Evolutionary conservation across 306 rosid species (phyloP).

Genomic region (Cucurbita moschata): DNA sequence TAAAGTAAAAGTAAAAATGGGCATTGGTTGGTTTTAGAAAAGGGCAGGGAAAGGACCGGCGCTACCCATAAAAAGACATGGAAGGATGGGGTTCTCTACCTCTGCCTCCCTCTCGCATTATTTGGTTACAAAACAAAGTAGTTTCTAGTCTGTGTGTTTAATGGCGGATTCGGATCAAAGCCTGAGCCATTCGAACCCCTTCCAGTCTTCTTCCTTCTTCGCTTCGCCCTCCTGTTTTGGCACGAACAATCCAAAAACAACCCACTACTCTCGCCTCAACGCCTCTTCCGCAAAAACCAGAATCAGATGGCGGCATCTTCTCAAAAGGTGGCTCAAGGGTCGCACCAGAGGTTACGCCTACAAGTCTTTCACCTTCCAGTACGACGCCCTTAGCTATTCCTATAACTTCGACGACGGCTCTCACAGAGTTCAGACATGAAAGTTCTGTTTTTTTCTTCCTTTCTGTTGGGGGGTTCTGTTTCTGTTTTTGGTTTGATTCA

Average conservation of each 20-base stretch:
- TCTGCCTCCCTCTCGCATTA: background rate
- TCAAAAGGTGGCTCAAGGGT: slow-evolving; percentile 31
- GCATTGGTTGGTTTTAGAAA: too few species aligned
- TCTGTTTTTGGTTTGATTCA: background rate
- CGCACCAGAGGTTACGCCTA: slow-evolving; percentile 29
- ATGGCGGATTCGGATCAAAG: background rate
- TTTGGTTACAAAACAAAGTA: background rate
- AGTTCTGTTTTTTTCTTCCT: background rate
- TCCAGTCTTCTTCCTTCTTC: background rate
- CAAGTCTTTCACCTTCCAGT: slow-evolving; percentile 41
- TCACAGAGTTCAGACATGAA: slow-evolving; percentile 1
- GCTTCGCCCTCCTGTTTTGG: background rate
- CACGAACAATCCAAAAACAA: background rate
- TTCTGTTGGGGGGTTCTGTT: background rate
- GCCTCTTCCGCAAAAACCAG: background rate
- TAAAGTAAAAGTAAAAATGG: too few species aligned
- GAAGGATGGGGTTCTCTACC: background rate
- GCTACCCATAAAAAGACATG: background rate
- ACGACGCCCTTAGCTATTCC: slow-evolving; percentile 65
- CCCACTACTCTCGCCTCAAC: background rate
- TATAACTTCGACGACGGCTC: slow-evolving; percentile 73
- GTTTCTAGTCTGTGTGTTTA: background rate
- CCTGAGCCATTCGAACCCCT: background rate
- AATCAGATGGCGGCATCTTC: slow-evolving; percentile 27
- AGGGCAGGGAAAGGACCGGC: background rate